Conservation (phyloP, 2,329 filamentous ascomycete species). For the Claviceps quebecensis region DNA sequence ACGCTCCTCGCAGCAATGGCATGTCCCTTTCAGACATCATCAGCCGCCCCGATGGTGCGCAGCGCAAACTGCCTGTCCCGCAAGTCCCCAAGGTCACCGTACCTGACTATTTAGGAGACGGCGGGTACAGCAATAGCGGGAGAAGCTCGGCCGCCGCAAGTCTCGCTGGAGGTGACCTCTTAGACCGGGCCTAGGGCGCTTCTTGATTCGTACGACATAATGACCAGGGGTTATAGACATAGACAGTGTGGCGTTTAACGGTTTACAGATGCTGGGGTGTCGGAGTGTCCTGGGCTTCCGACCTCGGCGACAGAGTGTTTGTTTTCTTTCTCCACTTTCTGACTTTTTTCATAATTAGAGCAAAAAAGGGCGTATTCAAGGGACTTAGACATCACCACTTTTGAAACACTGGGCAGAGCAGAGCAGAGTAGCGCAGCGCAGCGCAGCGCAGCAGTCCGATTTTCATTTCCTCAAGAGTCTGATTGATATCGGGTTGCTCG, state of each 20-base stretch:
- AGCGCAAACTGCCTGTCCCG: slow-evolving; percentile 81
- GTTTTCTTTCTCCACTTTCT: not conserved
- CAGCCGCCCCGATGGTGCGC: slow-evolving; percentile 70
- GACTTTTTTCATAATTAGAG: not conserved
- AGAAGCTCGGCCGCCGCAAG: slow-evolving; percentile 68
- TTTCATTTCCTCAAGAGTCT: too few species aligned
- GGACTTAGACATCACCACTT: slow-evolving; percentile 10
- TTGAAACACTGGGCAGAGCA: not conserved
- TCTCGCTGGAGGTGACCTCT: slow-evolving; percentile 56
- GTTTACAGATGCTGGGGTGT: slow-evolving; percentile 10
- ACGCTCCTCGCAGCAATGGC: slow-evolving; percentile 42
- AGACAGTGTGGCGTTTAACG: slow-evolving; percentile 25
- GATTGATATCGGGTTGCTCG: too few species aligned
- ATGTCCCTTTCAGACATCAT: slow-evolving; percentile 88
- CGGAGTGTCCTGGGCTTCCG: not conserved
- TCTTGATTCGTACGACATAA: slow-evolving; percentile 21
- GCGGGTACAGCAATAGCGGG: slow-evolving; percentile 55
- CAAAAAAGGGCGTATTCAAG: not conserved
- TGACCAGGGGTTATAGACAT: slow-evolving; percentile 26
- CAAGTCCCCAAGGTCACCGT: slow-evolving; percentile 83
- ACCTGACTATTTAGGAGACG: slow-evolving; percentile 64
- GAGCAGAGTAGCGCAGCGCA: too few species aligned
- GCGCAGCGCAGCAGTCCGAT: too few species aligned
- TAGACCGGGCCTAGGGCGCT: slow-evolving; percentile 34
- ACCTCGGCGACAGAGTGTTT: not conserved